These are phyloP conservation scores for Macrolepiota dolichaula DNA, from an alignment of 768 basidiomycete genomes.

Conservation along the genomic window DNA sequence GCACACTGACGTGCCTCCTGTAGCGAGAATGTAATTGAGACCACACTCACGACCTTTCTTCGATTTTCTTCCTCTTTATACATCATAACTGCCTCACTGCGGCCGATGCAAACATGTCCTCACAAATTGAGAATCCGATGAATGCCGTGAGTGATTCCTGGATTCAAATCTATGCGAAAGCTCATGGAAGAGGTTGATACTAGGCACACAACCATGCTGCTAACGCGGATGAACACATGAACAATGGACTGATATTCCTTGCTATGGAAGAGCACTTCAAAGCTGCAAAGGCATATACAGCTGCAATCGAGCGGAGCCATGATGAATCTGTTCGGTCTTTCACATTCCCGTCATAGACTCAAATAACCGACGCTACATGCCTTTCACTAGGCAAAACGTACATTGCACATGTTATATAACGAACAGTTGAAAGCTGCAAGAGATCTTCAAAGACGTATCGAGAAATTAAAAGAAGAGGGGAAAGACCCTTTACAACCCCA, in stretches of 20 bases:
- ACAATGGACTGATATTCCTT: slow-evolving; percentile 64
- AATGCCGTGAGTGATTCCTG: slow-evolving; percentile 38
- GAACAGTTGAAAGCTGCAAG: slow-evolving; percentile 70
- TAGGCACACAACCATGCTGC: slow-evolving; percentile 83
- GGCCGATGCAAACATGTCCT: slow-evolving; percentile 25
- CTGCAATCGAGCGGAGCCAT: slow-evolving; percentile 67
- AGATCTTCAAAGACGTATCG: slow-evolving; percentile 69
- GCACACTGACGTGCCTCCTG: background rate
- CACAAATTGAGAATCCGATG: slow-evolving; percentile 44
- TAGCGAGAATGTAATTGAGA: background rate
- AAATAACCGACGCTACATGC: slow-evolving; percentile 1
- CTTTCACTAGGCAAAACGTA: slow-evolving; percentile 66
- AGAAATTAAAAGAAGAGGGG: slow-evolving; percentile 70
- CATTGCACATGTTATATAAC: slow-evolving; percentile 69
- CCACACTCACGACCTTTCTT: background rate
- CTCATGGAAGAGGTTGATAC: slow-evolving; percentile 6
- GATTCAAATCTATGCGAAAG: background rate
- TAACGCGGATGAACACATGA: slow-evolving; percentile 70
- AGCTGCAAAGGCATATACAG: slow-evolving; percentile 73
- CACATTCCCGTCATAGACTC: slow-evolving; percentile 8
- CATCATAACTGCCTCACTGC: background rate
- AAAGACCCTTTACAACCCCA: slow-evolving; percentile 76
- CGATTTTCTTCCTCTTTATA: background rate
- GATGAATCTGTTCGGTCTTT: slow-evolving; percentile 60
- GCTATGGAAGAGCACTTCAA: slow-evolving; percentile 73